These are phyloP conservation scores for Mycena crocata DNA, from an alignment of 768 basidiomycete genomes.

Conservation along the genomic window DNA sequence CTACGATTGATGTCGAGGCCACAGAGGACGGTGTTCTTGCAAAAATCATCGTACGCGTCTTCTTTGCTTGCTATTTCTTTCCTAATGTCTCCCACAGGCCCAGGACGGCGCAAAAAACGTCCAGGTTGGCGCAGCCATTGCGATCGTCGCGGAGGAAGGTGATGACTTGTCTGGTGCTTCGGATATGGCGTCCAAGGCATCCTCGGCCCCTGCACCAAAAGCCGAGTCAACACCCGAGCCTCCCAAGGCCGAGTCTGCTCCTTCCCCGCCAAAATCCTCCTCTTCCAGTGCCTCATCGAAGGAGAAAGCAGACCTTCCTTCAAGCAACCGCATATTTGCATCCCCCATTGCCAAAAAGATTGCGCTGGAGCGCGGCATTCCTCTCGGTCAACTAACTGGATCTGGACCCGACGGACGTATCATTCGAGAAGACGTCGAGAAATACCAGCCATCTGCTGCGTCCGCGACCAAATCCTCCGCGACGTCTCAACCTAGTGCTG, in stretches of 20 bases:
- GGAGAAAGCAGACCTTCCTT: constrained; percentile 62
- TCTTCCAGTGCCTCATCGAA: constrained; percentile 47
- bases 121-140: constrained; percentile 88
- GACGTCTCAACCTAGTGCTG: constrained; percentile 59
- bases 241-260: constrained; percentile 50
- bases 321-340: constrained; percentile 91
- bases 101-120: constrained; percentile 90
- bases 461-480: constrained; percentile 57
- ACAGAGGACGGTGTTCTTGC: constrained; percentile 97
- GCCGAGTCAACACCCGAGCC: constrained; percentile 53
- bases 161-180: constrained; percentile 91
- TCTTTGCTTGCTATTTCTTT: not conserved
- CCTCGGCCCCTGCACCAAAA: constrained; percentile 56
- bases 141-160: constrained; percentile 93
- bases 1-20: constrained; percentile 98
- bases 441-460: constrained; percentile 73
- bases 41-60: constrained; percentile 92
- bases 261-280: constrained; percentile 41
- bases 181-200: constrained; percentile 74
- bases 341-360: constrained; percentile 97
- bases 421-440: constrained; percentile 94
- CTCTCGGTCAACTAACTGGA: constrained; percentile 90
- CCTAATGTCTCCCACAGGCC: constrained; percentile 58
- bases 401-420: constrained; percentile 95
- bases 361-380: constrained; percentile 93